A percentile compares a stretch with the other conserved stretches of the same genome.
Evolutionary conservation across 208 protist species (phyloP).

Genomic region (Herpetomonas muscarum): DNA sequence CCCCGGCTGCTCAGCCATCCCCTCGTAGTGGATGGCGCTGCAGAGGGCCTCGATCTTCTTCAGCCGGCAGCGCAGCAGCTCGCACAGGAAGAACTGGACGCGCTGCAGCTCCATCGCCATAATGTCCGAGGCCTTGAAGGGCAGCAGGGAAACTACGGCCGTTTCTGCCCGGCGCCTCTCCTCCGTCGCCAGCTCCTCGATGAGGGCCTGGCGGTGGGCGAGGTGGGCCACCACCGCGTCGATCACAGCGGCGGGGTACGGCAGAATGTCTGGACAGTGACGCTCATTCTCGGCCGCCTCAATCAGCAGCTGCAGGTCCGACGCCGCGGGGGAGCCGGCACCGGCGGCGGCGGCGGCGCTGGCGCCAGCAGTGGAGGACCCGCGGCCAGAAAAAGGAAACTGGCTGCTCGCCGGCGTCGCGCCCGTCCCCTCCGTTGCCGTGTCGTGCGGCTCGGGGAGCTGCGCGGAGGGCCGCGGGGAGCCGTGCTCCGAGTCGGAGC

Average conservation of each 20-base stretch:
- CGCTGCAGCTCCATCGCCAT: slow-evolving; percentile 75
- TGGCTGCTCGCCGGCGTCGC: neutral
- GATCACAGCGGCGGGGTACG: slow-evolving; percentile 58
- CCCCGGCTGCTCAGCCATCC: slow-evolving; percentile 17
- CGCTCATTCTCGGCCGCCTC: slow-evolving; percentile 78
- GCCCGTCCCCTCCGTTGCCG: slow-evolving; percentile 2
- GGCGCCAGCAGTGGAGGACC: neutral
- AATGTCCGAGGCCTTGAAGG: slow-evolving; percentile 78
- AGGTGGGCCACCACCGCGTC: slow-evolving; percentile 45
- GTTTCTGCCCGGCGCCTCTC: slow-evolving; percentile 41
- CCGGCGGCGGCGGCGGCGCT: neutral
- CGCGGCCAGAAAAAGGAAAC: too few relatives aligned
- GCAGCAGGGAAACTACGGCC: slow-evolving; percentile 46
- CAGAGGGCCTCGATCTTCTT: slow-evolving; percentile 77
- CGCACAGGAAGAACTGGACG: slow-evolving; percentile 74
- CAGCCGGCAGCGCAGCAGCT: slow-evolving; percentile 76
- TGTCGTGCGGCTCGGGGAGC: neutral
- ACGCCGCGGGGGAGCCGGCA: slow-evolving; percentile 2
- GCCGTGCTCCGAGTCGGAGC: slow-evolving; percentile 1
- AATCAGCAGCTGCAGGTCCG: slow-evolving; percentile 46
- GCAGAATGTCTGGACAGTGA: slow-evolving; percentile 71
- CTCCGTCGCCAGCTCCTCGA: slow-evolving; percentile 28
- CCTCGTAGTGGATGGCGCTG: slow-evolving; percentile 67
- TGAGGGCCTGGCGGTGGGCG: slow-evolving; percentile 29
- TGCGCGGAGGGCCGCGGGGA: neutral